phyloP scores from a whole-genome alignment of 352 stramenopile genomes.

The Thraustochytrium sp. region DNA sequence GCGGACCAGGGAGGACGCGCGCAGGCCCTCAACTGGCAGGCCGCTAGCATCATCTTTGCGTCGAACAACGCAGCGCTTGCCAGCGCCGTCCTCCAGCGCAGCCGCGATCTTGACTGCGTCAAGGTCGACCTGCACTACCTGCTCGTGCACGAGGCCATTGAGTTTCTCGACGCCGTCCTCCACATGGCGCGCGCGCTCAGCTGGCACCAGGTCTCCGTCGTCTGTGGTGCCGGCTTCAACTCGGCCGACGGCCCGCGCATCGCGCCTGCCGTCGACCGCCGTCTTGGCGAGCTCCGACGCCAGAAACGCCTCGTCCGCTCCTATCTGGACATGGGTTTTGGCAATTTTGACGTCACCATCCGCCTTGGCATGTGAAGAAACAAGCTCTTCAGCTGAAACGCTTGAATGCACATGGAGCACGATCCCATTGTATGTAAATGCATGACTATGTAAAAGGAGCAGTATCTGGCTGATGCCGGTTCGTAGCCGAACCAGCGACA shows the following conservation, averaged over 20 bases:
- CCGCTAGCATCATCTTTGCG: not conserved
- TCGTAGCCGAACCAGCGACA: too few species aligned
- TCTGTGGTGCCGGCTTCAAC: slow-evolving; percentile 11
- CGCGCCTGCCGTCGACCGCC: not conserved
- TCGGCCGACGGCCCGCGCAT: slow-evolving; percentile 5
- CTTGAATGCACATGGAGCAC: too few species aligned
- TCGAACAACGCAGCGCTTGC: slow-evolving; percentile 3
- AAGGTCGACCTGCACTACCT: slow-evolving; percentile 34
- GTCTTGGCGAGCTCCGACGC: not conserved
- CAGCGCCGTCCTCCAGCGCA: not conserved
- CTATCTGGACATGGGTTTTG: not conserved
- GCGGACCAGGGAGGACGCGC: not conserved
- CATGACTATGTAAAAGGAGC: too few species aligned
- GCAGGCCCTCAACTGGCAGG: not conserved
- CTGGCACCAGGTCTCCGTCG: not conserved
- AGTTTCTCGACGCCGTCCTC: not conserved
- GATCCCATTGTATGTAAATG: too few species aligned
- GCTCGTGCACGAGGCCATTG: not conserved
- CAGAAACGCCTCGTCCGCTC: not conserved
- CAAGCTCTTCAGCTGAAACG: too few species aligned
- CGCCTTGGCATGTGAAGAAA: not conserved
- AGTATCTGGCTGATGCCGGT: too few species aligned
- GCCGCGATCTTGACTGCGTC: not conserved
- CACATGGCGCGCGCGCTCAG: not conserved
- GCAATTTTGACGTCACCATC: not conserved